These are phyloP conservation scores for Cytospora schulzeri DNA, from an alignment of 2,329 filamentous ascomycete species.

Conservation along the genomic window DNA sequence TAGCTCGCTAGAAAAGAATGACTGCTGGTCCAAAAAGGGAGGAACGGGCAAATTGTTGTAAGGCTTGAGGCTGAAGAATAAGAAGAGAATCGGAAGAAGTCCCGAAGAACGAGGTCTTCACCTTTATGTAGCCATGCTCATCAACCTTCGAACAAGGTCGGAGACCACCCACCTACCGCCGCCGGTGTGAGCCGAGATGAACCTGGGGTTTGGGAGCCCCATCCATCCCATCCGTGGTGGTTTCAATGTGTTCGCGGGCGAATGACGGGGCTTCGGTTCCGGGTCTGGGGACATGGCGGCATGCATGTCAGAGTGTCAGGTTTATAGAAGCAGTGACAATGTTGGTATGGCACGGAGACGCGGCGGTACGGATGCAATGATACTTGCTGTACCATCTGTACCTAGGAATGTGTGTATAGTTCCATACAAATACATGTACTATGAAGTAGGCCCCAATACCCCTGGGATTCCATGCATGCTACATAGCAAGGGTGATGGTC, in stretches of 20 bases:
- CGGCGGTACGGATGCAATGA: background rate
- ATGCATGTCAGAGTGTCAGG: constrained; percentile 21
- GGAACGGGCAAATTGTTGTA: constrained; percentile 18
- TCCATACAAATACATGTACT: background rate
- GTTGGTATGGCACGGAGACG: background rate
- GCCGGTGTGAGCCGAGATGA: constrained; percentile 27
- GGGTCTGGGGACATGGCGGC: constrained; percentile 7
- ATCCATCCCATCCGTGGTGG: background rate
- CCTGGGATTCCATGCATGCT: background rate
- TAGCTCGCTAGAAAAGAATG: constrained; percentile 29
- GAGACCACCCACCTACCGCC: constrained; percentile 9
- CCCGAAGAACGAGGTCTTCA: background rate
- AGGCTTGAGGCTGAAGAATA: constrained; percentile 25
- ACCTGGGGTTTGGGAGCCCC: constrained; percentile 3
- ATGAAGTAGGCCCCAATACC: background rate
- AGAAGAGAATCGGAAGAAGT: background rate
- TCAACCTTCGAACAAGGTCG: background rate
- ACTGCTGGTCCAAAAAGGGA: constrained; percentile 24
- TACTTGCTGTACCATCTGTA: background rate
- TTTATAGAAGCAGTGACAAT: background rate
- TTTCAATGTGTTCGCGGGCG: constrained; percentile 13
- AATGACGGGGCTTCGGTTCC: constrained; percentile 16
- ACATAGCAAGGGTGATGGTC: background rate
- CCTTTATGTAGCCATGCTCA: constrained; percentile 20
- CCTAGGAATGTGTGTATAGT: background rate